Percentiles rank a stretch among this genome's conserved stretches.
phyloP scores from a whole-genome alignment of 768 basidiomycete genomes.

The Podaxis sp. region DNA sequence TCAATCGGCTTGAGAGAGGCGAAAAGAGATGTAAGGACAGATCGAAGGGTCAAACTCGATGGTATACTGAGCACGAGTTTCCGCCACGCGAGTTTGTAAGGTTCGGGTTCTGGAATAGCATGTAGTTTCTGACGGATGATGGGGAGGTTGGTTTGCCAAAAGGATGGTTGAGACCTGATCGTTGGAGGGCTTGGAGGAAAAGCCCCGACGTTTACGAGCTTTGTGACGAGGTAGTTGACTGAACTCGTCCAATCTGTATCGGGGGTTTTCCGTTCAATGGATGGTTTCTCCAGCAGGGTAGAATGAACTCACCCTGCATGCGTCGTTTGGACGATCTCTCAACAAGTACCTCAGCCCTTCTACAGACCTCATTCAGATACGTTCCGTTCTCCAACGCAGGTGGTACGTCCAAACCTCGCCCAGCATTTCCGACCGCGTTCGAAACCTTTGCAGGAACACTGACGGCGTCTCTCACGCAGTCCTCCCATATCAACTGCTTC shows the following conservation, averaged over 20 bases:
- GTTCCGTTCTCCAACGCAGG: conserved; percentile 49
- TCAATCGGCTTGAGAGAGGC: conserved; percentile 40
- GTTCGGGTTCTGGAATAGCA: conserved; percentile 25
- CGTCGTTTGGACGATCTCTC: conserved; percentile 37
- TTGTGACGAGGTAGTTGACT: conserved; percentile 56
- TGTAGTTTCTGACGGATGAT: conserved; percentile 41
- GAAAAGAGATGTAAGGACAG: conserved; percentile 61
- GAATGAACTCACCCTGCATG: conserved; percentile 39
- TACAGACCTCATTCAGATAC: conserved; percentile 55
- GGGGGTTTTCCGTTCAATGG: conserved; percentile 12
- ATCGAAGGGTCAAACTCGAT: conserved; percentile 52
- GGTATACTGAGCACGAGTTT: conserved; percentile 45
- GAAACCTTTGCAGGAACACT: conserved; percentile 77
- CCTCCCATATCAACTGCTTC: conserved; percentile 63
- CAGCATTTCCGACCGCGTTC: conserved; percentile 57
- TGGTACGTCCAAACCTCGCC: conserved; percentile 33
- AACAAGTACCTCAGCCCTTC: conserved; percentile 54
- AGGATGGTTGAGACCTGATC: conserved; percentile 66
- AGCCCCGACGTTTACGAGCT: conserved; percentile 66
- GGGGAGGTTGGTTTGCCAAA: conserved; percentile 56
- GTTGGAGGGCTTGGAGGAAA: conserved; percentile 55
- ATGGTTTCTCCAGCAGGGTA: no score
- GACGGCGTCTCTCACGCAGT: conserved; percentile 63
- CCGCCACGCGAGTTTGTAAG: conserved; percentile 54
- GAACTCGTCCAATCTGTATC: conserved; percentile 39